A percentile compares a stretch with the other conserved stretches of the same genome.
Conservation (phyloP, 805 yeast species). For the Zygotorulaspora chibaensis region DNA sequence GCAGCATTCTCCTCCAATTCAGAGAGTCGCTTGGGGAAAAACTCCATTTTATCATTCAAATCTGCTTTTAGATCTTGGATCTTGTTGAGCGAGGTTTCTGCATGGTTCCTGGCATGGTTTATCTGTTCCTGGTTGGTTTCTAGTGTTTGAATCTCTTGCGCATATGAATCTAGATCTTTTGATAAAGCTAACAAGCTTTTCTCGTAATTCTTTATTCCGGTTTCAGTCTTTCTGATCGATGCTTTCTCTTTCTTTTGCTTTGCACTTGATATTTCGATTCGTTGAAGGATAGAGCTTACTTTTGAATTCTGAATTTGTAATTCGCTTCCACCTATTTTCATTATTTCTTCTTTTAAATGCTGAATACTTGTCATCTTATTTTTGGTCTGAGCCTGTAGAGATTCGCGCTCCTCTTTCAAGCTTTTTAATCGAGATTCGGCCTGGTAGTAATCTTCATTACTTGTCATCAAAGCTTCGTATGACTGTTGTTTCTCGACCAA, state of each 20-base stretch:
- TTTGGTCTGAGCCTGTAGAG: conserved; percentile 50
- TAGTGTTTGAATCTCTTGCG: conserved; percentile 32
- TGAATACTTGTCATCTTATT: conserved; percentile 51
- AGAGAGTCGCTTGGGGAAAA: conserved; percentile 39
- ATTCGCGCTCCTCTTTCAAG: conserved; percentile 38
- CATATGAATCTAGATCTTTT: conserved; percentile 44
- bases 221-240: conserved; percentile 55
- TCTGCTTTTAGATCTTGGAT: conserved; percentile 42
- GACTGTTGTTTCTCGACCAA: conserved; percentile 37
- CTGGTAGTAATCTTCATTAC: conserved; percentile 38
- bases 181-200: conserved; percentile 46
- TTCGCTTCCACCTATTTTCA: conserved; percentile 89
- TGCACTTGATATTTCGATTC: conserved; percentile 54
- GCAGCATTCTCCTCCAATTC: conserved; percentile 45
- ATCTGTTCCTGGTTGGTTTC: conserved; percentile 31
- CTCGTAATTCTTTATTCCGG: conserved; percentile 53
- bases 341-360: conserved; percentile 65
- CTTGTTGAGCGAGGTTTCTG: conserved; percentile 32
- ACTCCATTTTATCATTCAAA: conserved; percentile 38
- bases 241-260: conserved; percentile 55
- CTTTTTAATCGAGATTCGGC: conserved; percentile 26
- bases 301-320: conserved; percentile 74
- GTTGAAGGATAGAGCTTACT: conserved; percentile 70
- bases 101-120: conserved; percentile 34
- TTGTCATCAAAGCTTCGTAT: conserved; percentile 19